Conservation (phyloP, 2,329 filamentous ascomycete species). For the Aspergillus latus region DNA sequence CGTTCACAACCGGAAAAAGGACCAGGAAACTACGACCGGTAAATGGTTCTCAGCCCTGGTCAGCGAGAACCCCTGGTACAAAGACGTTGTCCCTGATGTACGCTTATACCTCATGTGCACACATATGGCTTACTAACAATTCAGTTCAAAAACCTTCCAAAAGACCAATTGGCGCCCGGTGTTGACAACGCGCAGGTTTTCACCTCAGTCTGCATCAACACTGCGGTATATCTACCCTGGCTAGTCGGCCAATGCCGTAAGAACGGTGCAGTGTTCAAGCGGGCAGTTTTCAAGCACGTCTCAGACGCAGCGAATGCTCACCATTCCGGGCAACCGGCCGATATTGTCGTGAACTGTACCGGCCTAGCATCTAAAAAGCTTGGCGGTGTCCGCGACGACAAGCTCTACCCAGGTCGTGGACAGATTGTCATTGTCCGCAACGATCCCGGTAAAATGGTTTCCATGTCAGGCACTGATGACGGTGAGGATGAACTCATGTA, state of each 20-base stretch:
- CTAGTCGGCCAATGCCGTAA: constrained; percentile 76
- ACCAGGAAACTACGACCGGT: constrained; percentile 54
- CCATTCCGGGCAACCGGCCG: constrained; percentile 57
- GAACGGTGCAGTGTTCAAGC: constrained; percentile 67
- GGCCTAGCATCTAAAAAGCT: constrained; percentile 73
- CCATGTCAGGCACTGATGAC: constrained; percentile 71
- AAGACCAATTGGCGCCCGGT: constrained; percentile 59
- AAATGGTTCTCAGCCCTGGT: constrained; percentile 68
- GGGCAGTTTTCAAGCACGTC: constrained; percentile 68
- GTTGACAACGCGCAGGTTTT: constrained; percentile 73
- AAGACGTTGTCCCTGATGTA: constrained; percentile 67
- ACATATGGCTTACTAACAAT: not conserved
- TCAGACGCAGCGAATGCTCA: constrained; percentile 65
- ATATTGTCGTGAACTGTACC: constrained; percentile 80
- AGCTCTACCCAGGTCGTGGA: constrained; percentile 73
- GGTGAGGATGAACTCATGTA: constrained; percentile 72
- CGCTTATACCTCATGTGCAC: constrained; percentile 18
- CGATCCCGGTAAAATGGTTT: constrained; percentile 68
- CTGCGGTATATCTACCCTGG: constrained; percentile 82
- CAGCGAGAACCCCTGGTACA: constrained; percentile 70
- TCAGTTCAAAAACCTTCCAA: constrained; percentile 62
- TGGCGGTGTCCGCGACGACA: constrained; percentile 75
- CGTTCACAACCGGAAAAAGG: constrained; percentile 64
- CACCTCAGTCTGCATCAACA: constrained; percentile 88
- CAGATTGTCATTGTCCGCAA: constrained; percentile 85